A percentile compares a stretch with the other conserved stretches of the same genome.
Conservation (phyloP, 2,329 filamentous ascomycete species). For the Cladobotryum mycophilum region DNA sequence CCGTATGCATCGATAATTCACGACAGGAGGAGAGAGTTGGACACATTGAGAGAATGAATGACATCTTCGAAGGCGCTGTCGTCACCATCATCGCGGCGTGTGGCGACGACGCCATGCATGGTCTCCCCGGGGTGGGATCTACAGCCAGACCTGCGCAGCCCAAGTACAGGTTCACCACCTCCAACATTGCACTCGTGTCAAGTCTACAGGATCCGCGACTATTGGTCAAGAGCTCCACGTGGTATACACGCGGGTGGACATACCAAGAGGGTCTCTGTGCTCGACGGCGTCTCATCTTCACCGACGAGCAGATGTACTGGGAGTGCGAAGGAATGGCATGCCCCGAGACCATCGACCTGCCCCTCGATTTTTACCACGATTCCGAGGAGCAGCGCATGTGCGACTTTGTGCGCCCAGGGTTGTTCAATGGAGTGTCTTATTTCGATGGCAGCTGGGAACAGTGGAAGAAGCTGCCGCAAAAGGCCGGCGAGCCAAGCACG, state of each 20-base stretch:
- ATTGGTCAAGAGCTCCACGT: conserved; percentile 25
- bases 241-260: conserved; percentile 33
- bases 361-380: conserved; percentile 27
- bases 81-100: conserved; percentile 35
- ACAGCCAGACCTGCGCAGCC: conserved; percentile 23
- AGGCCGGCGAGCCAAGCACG: conserved; percentile 25
- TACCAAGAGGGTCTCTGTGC: conserved; percentile 34
- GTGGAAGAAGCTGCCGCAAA: conserved; percentile 26
- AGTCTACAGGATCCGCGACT: conserved; percentile 26
- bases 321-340: conserved; percentile 34
- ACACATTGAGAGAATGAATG: conserved; percentile 32
- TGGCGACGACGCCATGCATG: conserved; percentile 26
- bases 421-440: conserved; percentile 30
- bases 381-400: conserved; percentile 28
- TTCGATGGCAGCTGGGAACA: conserved; percentile 30
- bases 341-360: conserved; percentile 28
- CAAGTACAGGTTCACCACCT: conserved; percentile 27
- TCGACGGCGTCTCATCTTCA: conserved; percentile 32
- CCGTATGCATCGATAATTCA: conserved; percentile 27
- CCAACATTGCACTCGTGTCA: conserved; percentile 26
- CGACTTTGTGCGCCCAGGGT: conserved; percentile 29
- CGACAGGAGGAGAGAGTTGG: conserved; percentile 19
- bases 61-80: conserved; percentile 28
- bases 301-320: conserved; percentile 34
- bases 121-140: conserved; percentile 29